Evolutionary conservation across 495 filamentous ascomycete genomes (phyloP), one percentile per base, ranked within the genome.

Genomic region (Podospora conica): DNA sequence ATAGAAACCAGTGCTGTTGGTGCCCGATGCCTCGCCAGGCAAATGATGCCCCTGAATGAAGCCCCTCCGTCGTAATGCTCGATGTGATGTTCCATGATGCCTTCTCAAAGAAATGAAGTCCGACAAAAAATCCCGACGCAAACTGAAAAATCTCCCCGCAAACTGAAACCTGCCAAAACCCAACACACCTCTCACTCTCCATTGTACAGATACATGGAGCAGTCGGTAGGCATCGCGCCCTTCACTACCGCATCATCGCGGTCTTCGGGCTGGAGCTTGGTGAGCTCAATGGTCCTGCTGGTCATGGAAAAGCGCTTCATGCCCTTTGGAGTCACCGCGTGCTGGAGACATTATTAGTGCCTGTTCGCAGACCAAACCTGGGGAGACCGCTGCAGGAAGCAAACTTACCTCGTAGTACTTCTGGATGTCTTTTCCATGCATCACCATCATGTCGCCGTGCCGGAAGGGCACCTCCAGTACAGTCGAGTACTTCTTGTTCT

Each of bases 391-490:
- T 7, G n/a, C 40, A 48, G n/a, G n/a, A n/a, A 8, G 15, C 15
- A 48, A 48, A 78, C 82, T 60, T 71, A 89, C 90, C 75, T 93
- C 90, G 66, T 87, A 94, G 29, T 83, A 81, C 67, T 84, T 83
- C 70, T 96, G 93, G 28, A 96, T 85, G 1, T 79, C 71, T 0
- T 78, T 78, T 0, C 92, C 92, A 70, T 91, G 85, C 93, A 96
- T 96, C 3, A 96, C 82, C 25, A 96, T 82, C 56, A 93, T 80
- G 71, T 96, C 92, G 0, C 93, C 93, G 73, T 96, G 93, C 29
- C 83, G 73, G 29, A 96, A 81, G 1, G 68, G 48, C 9, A 81
- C 68, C 33, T 74, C 72, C 5, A 82, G 68, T 53, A 79, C 70
- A 55, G 67, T 70, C n/a, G 60, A 74, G 73, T 65, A 70, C 25